A percentile compares a stretch with the other conserved stretches of the same genome.
These are phyloP conservation scores for Pilobolus umbonatus DNA, from an alignment of 192 early-diverging fungal genomes.

Conservation along the genomic window DNA sequence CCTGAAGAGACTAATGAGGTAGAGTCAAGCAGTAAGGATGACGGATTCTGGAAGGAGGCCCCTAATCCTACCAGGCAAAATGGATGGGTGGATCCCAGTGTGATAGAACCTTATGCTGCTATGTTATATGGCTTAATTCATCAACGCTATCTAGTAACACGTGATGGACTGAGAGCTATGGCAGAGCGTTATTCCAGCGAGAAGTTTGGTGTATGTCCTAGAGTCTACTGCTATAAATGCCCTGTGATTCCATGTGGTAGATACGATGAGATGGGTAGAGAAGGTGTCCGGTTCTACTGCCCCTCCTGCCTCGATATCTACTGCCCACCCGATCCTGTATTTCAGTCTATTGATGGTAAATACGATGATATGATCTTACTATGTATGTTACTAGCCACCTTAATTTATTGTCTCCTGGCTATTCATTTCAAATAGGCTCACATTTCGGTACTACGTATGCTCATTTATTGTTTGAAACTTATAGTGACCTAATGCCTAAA, in stretches of 20 bases:
- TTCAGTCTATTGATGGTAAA: conserved; percentile 63
- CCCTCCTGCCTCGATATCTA: conserved; percentile 77
- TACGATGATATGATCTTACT: background rate
- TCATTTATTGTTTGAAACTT: conserved; percentile 87
- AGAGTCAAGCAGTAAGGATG: conserved; percentile 6
- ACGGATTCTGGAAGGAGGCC: conserved; percentile 28
- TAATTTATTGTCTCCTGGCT: too few species aligned
- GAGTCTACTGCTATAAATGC: conserved; percentile 59
- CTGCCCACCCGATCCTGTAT: conserved; percentile 61
- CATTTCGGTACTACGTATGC: conserved; percentile 97
- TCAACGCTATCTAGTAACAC: conserved; percentile 85
- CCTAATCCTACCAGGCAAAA: background rate
- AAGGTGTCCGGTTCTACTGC: conserved; percentile 74
- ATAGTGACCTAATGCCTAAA: conserved; percentile 70
- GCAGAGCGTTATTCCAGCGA: conserved; percentile 68
- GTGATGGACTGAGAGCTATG: conserved; percentile 80
- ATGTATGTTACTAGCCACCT: too few species aligned
- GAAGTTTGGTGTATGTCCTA: conserved; percentile 74
- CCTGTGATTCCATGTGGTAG: conserved; percentile 66
- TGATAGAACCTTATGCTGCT: conserved; percentile 79
- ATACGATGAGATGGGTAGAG: conserved; percentile 62
- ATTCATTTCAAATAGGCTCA: conserved; percentile 63
- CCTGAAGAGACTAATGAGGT: conserved; percentile 23
- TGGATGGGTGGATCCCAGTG: conserved; percentile 8
- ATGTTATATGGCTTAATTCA: conserved; percentile 93